Evolutionary conservation across 495 filamentous ascomycete species (phyloP).

Genomic region (Sphaerosporella brunnea): DNA sequence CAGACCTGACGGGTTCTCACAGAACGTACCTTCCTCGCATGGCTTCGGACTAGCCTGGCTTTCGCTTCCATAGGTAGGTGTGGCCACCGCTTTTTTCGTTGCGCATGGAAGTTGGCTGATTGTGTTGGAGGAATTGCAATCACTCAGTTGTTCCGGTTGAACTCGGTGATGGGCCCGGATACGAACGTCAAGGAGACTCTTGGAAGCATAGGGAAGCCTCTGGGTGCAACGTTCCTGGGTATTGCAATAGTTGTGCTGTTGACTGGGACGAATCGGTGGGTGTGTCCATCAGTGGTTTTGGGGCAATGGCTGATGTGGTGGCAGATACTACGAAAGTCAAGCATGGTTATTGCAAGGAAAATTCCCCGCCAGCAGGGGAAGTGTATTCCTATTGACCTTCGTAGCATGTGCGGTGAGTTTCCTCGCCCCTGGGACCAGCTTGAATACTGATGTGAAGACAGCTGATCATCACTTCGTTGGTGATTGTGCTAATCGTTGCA

Average conservation of each 20-base stretch:
- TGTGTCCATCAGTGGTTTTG: neutral
- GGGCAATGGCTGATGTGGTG: neutral
- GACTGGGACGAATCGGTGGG: conserved; percentile 56
- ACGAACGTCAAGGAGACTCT: conserved; percentile 31
- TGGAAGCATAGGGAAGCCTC: conserved; percentile 69
- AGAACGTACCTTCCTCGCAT: conserved; percentile 96
- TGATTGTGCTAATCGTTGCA: conserved; percentile 52
- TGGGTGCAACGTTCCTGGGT: conserved; percentile 80
- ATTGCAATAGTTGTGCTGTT: conserved; percentile 74
- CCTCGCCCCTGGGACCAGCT: neutral
- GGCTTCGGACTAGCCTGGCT: conserved; percentile 85
- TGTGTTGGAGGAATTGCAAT: conserved; percentile 82
- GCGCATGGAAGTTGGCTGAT: too few relatives aligned
- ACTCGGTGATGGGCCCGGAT: conserved; percentile 32
- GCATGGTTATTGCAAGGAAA: conserved; percentile 87
- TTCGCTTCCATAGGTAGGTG: conserved; percentile 88
- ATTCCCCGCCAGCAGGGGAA: conserved; percentile 81
- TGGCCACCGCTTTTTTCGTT: conserved; percentile 84
- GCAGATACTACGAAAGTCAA: conserved; percentile 43
- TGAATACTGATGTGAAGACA: conserved; percentile 40
- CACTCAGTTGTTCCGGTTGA: conserved; percentile 89
- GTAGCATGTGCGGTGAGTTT: conserved; percentile 35
- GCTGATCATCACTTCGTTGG: conserved; percentile 52
- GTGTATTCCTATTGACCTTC: conserved; percentile 57
- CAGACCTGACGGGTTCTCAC: conserved; percentile 4